Base-by-base conservation (phyloP, 1,284 basidiomycete genomes). In the Pseudozyma pruni region DNA sequence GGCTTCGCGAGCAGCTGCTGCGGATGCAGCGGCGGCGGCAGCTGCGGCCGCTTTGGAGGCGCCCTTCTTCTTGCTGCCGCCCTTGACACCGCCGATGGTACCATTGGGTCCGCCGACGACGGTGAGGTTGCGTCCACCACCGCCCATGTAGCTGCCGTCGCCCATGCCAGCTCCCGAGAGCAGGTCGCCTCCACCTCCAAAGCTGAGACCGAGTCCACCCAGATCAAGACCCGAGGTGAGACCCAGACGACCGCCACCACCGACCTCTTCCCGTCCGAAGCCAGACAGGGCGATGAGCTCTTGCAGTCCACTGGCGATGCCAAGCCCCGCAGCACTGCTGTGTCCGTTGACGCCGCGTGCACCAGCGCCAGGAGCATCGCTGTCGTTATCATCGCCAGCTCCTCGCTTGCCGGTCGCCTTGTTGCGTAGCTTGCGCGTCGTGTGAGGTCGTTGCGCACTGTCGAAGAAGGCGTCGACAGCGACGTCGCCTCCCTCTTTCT, bases 351-450 rank as follows among this genome's bases (percentile, higher is more conserved):
- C 44, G 25, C 55, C 45, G 13, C 63, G 46, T 34, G 49, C 46
- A 13, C 40, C 43, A n/a, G 46, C 14, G n/a, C 39, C 37, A n/a
- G 53, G 14, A 19, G 45, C 62, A 13, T 68, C 72, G 48, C 57
- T 55, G 22, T 72, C 72, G 2, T 62, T 56, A 11, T 69, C 64
- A 17, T 40, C 34, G 27, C 43, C 48, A 22, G 47, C 47, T 54
- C 58, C 51, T 14, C 56, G 34, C 27, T 54, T 63, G 47, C 46
- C 54, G 5, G 53, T 59, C 19, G 61, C 68, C 56, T 81, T 81
- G 74, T 80, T 78, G 14, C 80, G 76, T 49, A 81, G 60, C 58
- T 81, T 80, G n/a, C 80, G 74, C 22, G 79, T 81, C 0, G 80
- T 72, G 41, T 80, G 79, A n/a, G 75, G 70, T 43, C 80, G 64